These are phyloP conservation scores for Solanum boliviense DNA, from an alignment of 257 asterid genomes.

Conservation along the genomic window DNA sequence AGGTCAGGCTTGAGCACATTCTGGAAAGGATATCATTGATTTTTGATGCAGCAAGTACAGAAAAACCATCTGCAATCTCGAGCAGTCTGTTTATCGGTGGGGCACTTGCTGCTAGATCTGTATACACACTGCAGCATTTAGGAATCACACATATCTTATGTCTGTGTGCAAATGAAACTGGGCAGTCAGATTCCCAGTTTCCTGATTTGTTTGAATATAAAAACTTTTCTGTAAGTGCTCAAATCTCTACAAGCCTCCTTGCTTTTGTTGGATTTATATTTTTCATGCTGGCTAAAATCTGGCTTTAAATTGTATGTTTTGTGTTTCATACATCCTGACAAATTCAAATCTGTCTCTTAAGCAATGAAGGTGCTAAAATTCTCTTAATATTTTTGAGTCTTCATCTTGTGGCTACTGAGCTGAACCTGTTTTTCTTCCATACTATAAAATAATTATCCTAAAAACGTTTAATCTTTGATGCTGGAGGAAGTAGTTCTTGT, in stretches of 20 bases:
- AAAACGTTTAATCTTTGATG: not conserved
- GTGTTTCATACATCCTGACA: not conserved
- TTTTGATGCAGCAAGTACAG: conserved; percentile 93
- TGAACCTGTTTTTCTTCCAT: not conserved
- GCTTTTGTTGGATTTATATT: not conserved
- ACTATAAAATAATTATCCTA: not conserved
- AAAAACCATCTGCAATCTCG: conserved; percentile 65
- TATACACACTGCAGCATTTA: conserved; percentile 74
- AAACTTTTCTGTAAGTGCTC: conserved; percentile 71
- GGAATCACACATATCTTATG: conserved; percentile 86
- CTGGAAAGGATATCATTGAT: conserved; percentile 80
- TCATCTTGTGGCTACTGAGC: not conserved
- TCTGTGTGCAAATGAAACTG: conserved; percentile 91
- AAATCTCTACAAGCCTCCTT: not conserved
- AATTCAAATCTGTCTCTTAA: not conserved
- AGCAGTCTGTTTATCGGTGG: conserved; percentile 73
- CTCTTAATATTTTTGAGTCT: not conserved
- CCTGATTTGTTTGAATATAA: conserved; percentile 72
- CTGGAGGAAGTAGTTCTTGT: not conserved
- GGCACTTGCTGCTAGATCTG: conserved; percentile 94
- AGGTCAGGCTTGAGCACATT: conserved; percentile 98
- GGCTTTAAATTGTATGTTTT: not conserved
- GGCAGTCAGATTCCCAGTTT: conserved; percentile 93
- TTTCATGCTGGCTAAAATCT: not conserved
- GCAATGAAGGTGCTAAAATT: not conserved